Base-by-base conservation (phyloP, 1,139 yeast species). In the Lodderomyces margitis region DNA sequence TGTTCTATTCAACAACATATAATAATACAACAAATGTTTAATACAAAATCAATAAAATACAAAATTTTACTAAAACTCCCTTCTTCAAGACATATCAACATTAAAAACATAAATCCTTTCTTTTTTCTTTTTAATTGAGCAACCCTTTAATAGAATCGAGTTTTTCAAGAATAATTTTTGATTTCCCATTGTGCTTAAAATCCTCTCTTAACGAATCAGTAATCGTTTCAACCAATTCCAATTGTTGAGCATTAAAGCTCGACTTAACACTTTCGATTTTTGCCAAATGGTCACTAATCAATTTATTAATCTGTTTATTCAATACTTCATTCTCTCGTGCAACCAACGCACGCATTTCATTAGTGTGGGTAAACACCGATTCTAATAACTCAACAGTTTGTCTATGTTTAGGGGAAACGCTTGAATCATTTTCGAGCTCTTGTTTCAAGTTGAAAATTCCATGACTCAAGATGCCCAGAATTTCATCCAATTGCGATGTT, bases 161-260 rank as follows among this genome's bases (percentile, higher is more conserved):
- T 35, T 38, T 43, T 5, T 34, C 42, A 10, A 33, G 31, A 21
- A 43, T 36, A 17, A 9, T 20, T 21, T 24, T 21, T 5, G 40
- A 35, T 12, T 38, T 37, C 10, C 35, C 44, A 24, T 19, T 17
- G 24, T 23, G 27, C 11, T 36, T 35, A 19, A 32, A 30, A 37
- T 44, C 41, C 17, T 30, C 31, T 35, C 40, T 42, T 21, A 46
- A 36, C 36, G 45, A 36, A 20, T 42, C 46, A 21, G 54, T 41
- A 28, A 56, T 45, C 21, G 40, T 40, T 36, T 48, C 47, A 36
- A 49, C 55, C 34, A 52, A 36, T n/a, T 49, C 46, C 25, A 43
- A 39, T 41, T 58, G 61, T 37, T 53, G 51, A 7, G 25, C 27
- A 33, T 45, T 45, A 25, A 54, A 51, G 17, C 38, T 36, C 11